A percentile compares a stretch with the other conserved stretches of the same genome.
These are phyloP conservation scores for Pseudogymnoascus sp. DNA, from an alignment of 2,329 filamentous ascomycete species.

Conservation along the genomic window DNA sequence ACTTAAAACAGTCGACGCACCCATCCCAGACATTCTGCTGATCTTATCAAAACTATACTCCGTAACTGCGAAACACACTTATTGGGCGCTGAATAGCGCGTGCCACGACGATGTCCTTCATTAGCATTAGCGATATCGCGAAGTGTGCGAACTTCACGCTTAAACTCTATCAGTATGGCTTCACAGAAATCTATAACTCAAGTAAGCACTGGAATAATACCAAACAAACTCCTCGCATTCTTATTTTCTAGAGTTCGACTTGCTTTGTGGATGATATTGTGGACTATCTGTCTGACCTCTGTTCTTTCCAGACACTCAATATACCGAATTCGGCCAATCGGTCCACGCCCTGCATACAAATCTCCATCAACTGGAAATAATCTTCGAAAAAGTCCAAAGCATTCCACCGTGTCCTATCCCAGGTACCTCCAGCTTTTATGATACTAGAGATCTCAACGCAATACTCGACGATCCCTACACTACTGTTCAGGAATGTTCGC, in stretches of 20 bases:
- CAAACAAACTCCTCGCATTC: neutral
- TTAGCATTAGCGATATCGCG: neutral
- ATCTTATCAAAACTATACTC: neutral
- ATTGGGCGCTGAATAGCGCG: constrained; percentile 11
- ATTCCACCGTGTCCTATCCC: neutral
- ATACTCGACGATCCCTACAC: neutral
- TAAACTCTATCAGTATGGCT: constrained; percentile 1
- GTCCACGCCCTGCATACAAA: neutral
- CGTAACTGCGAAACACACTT: constrained; percentile 4
- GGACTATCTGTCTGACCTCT: neutral
- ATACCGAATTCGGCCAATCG: neutral
- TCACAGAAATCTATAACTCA: neutral
- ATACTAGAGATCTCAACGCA: neutral
- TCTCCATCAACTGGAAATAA: neutral
- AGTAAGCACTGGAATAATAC: neutral
- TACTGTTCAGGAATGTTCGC: neutral
- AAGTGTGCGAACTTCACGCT: neutral
- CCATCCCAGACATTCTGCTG: neutral
- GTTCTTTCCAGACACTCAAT: neutral
- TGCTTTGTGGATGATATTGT: neutral
- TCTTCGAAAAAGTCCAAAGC: neutral
- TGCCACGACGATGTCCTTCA: neutral
- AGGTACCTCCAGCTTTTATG: neutral
- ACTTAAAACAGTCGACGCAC: neutral
- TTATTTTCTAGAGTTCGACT: neutral